Evolutionary conservation across 306 rosid genomes (phyloP).

Genomic region (Malus fusca): DNA sequence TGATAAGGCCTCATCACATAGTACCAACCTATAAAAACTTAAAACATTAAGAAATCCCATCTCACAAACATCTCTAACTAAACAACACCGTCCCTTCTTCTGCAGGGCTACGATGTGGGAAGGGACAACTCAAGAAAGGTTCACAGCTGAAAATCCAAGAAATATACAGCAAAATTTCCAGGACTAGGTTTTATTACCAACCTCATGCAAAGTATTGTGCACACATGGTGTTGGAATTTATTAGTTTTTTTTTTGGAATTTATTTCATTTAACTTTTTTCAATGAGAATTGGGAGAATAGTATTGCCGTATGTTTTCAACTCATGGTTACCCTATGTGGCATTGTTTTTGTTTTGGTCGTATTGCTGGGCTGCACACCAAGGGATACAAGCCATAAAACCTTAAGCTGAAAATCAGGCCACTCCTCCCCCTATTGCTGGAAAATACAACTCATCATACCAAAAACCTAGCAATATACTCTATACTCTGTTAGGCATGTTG

Average conservation of each 20-base stretch:
- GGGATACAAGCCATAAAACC: too few species aligned
- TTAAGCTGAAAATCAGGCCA: too few species aligned
- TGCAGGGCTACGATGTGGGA: neutral
- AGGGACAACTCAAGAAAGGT: neutral
- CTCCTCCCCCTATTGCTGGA: too few species aligned
- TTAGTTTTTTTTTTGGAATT: too few species aligned
- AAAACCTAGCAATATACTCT: neutral
- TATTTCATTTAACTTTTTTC: too few species aligned
- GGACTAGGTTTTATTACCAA: neutral
- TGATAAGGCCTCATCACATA: slow-evolving; percentile 3
- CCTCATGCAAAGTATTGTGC: neutral
- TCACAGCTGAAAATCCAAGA: neutral
- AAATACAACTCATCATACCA: too few species aligned
- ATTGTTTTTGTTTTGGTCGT: neutral
- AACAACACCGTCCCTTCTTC: neutral
- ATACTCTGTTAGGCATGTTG: neutral
- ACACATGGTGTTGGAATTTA: neutral
- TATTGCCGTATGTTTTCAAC: too few species aligned
- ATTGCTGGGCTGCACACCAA: neutral
- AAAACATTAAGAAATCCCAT: neutral
- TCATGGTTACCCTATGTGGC: neutral
- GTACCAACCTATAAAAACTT: neutral
- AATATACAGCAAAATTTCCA: neutral
- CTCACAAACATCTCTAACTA: neutral
- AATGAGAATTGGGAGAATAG: too few species aligned